phyloP scores from a whole-genome alignment of 495 filamentous ascomycete species.

The Neurospora africana region DNA sequence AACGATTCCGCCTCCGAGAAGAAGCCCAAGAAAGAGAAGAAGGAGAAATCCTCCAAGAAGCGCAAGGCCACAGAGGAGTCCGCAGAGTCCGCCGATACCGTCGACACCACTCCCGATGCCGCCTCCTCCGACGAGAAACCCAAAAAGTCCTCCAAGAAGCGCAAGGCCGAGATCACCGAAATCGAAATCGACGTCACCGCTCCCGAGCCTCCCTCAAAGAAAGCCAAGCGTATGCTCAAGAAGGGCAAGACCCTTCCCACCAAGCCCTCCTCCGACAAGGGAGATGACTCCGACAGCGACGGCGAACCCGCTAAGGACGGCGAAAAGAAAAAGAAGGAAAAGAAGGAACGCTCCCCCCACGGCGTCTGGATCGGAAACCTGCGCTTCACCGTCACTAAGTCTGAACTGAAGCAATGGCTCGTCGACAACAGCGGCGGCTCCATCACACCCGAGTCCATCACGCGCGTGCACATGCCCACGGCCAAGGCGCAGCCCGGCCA shows the following conservation, averaged over 20 bases:
- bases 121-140: constrained; percentile 47
- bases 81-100: constrained; percentile 6
- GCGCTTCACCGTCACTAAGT: constrained; percentile 62
- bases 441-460: constrained; percentile 62
- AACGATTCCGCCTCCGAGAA: not conserved
- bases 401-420: constrained; percentile 65
- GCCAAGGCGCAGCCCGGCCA: constrained; percentile 21
- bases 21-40: not conserved
- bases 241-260: constrained; percentile 50
- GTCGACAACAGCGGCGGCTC: constrained; percentile 49
- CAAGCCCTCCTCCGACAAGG: constrained; percentile 29
- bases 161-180: constrained; percentile 61
- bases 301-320: constrained; percentile 16
- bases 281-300: constrained; percentile 19
- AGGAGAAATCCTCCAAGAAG: not conserved
- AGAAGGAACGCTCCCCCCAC: constrained; percentile 59
- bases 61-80: not conserved
- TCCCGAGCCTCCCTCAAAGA: constrained; percentile 91
- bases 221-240: constrained; percentile 69
- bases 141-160: constrained; percentile 54
- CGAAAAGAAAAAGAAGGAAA: constrained; percentile 28
- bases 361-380: constrained; percentile 97
- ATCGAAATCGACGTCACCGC: constrained; percentile 80
- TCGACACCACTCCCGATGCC: not conserved
- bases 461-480: constrained; percentile 69